phyloP scores from a whole-genome alignment of 768 basidiomycete species.

The Xerocomus potaroensis region DNA sequence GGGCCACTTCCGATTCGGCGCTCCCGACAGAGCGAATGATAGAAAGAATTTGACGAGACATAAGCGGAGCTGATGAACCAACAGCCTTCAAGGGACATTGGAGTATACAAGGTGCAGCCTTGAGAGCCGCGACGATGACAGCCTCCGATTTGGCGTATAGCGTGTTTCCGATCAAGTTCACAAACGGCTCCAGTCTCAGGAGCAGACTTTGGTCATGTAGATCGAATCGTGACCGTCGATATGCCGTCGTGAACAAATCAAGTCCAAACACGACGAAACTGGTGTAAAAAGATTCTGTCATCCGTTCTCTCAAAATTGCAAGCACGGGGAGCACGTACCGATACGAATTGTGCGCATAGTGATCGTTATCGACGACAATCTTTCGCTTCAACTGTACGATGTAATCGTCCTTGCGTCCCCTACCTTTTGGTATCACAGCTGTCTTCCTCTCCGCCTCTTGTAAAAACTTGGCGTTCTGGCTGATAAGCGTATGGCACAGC shows the following conservation, averaged over 20 bases:
- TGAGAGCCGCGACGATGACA: conserved; percentile 73
- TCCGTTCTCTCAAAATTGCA: not conserved
- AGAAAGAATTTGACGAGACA: conserved; percentile 77
- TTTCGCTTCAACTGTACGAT: conserved; percentile 80
- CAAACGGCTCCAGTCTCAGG: conserved; percentile 82
- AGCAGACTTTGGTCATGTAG: conserved; percentile 71
- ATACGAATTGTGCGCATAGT: conserved; percentile 84
- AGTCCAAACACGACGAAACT: conserved; percentile 90
- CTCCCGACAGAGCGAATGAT: conserved; percentile 80
- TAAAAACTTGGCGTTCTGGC: conserved; percentile 85
- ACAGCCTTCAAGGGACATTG: conserved; percentile 80
- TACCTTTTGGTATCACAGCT: conserved; percentile 32
- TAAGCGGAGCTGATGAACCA: conserved; percentile 72
- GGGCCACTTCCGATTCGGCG: conserved; percentile 86
- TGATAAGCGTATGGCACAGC: conserved; percentile 86
- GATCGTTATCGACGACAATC: conserved; percentile 48
- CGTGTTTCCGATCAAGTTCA: conserved; percentile 83
- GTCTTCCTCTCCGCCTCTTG: conserved; percentile 46
- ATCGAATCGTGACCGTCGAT: conserved; percentile 82
- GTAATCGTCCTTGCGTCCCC: conserved; percentile 44
- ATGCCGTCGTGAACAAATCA: conserved; percentile 84
- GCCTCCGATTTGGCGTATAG: conserved; percentile 79
- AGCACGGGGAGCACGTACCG: conserved; percentile 44
- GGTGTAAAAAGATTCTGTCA: conserved; percentile 28
- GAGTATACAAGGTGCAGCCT: conserved; percentile 73